Evolutionary conservation across 345 rosid species (phyloP), one percentile per base, ranked within the genome.

Genomic region (Iberis pinnata): DNA sequence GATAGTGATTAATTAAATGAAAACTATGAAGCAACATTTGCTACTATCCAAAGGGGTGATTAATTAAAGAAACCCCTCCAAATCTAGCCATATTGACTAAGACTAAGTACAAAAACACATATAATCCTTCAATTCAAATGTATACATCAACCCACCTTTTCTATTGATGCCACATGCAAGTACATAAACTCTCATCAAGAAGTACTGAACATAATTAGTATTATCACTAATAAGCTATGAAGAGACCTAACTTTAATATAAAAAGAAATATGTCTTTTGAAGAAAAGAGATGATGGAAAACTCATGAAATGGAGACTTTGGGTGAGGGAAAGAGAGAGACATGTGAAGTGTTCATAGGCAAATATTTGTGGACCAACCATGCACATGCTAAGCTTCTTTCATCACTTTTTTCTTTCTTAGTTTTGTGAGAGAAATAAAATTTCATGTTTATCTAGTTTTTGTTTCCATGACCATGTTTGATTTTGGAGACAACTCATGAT

Each of bases 281-380:
- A 50, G 42, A 56, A 65, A 54, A 52, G 17, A 29, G 60, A 66
- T 52, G 44, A 58, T 52, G 60, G 59, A 49, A 52, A 59, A 52
- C 70, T 66, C 65, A 66, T 52, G 60, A 51, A 66, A 58, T 66
- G 60, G 55, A 18, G 35, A 49, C 41, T 66, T 43, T 53, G 70
- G 58, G 49, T 38, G 43, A 66, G 54, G 43, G 29, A 59, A 59
- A 66, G 60, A 52, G 58, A 61, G 58, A 59, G 60, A 59, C 65
- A 58, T 66, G 65, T 66, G 70, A 66, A 59, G 60, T 65, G 70
- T 65, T 58, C 65, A 66, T 66, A 66, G 60, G 55, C 49, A 66
- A 66, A 44, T n/a, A n/a, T n/a, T 51, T 66, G 70, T 66, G 70
- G 70, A 66, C 70, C 70, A 66, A 17, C 70, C 38, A 52, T 14